Base-by-base conservation (phyloP, 768 basidiomycete genomes). In the Dendrothele bispora region DNA sequence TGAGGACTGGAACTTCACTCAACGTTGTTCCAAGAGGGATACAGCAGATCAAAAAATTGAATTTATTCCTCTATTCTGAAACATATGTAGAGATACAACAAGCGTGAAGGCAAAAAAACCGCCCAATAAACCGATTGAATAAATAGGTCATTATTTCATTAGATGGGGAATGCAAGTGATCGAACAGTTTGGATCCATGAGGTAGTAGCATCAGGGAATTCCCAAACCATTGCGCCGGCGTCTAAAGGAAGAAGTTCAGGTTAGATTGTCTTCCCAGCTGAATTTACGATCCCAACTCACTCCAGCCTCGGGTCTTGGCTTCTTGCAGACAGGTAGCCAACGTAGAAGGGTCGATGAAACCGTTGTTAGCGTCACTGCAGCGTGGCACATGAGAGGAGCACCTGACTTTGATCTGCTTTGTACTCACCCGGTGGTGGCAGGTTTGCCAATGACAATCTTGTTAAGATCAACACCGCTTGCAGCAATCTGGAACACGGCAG, bases 361-460 rank as follows among this genome's bases (percentile, higher is more conserved):
- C 82, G 52, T 78, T 85, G 51, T 51, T 74, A 3, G 84, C 82
- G 44, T 82, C 79, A 7, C 65, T 47, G 21, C 5, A 18, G 24
- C 4, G 15, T 15, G 10, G 21, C 17, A 24, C n/a, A n/a, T n/a
- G n/a, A n/a, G n/a, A n/a, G n/a, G n/a, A n/a, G n/a, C n/a, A n/a
- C n/a, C n/a, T n/a, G n/a, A n/a, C n/a, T n/a, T n/a, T n/a, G n/a
- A n/a, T n/a, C n/a, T n/a, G n/a, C n/a, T 25, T 7, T 1, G 15
- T 10, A n/a, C 38, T 24, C n/a, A 47, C 46, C 24, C 55, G 0
- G 71, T 46, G 11, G 60, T 67, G 2, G 79, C 82, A 1, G 86
- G 87, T 64, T 91, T 91, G 4, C 86, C 87, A 56, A 91, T 86
- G 51, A 89, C 80, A 41, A 89, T 70, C 65, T 91, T 89, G 60